Conservation (phyloP, 257 asterid genomes). For the Solanum okadae region DNA sequence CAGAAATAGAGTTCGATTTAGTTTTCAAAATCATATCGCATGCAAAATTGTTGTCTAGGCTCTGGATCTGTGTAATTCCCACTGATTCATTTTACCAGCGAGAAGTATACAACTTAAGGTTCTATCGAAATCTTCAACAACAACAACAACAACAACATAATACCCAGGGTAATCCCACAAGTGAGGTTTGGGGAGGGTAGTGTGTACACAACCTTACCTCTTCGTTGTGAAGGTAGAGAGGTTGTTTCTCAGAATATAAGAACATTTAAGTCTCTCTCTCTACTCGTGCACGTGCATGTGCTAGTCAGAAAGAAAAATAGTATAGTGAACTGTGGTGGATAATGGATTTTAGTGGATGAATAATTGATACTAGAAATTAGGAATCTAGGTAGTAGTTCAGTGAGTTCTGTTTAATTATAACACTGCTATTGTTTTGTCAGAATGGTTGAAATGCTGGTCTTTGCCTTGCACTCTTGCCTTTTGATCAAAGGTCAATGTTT, state of each 20-base stretch:
- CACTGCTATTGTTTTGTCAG: neutral
- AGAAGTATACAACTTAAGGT: neutral
- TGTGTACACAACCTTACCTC: neutral
- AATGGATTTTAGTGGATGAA: neutral
- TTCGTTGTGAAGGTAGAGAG: neutral
- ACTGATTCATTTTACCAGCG: neutral
- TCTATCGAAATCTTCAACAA: neutral
- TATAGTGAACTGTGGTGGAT: neutral
- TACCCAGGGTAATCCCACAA: neutral
- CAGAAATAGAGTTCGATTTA: neutral
- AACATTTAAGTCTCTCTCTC: neutral
- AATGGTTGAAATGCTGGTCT: neutral
- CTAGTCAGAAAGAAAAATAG: neutral
- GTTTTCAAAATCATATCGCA: neutral
- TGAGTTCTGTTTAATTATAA: neutral
- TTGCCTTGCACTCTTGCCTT: neutral
- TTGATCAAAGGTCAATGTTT: neutral
- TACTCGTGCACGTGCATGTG: neutral
- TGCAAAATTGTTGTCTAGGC: neutral
- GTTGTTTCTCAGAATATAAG: neutral
- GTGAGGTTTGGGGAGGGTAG: neutral
- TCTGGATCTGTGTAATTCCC: neutral
- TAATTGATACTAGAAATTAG: neutral
- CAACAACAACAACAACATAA: neutral
- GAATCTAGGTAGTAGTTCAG: neutral